Percentiles rank a stretch among this genome's conserved stretches.
These are phyloP conservation scores for Oropetium thomaeum DNA, from an alignment of 176 grass and related monocot species.

Conservation along the genomic window DNA sequence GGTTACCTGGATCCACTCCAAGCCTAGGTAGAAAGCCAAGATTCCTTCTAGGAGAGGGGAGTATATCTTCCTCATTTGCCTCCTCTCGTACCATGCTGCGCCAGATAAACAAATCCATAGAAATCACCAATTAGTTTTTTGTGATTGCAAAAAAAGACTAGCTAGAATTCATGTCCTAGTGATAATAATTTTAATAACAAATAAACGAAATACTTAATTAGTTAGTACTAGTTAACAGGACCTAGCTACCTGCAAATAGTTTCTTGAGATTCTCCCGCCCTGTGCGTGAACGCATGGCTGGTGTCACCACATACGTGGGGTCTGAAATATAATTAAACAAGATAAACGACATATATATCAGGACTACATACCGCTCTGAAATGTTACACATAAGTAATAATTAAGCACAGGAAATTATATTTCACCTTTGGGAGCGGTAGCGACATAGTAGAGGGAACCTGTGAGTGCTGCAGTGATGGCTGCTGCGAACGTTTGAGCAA, in stretches of 20 bases:
- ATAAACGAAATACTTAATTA: too few species aligned
- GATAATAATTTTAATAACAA: too few species aligned
- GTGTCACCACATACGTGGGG: slow-evolving; percentile 89
- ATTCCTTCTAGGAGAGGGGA: slow-evolving; percentile 93
- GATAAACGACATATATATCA: background rate
- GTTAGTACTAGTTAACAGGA: too few species aligned
- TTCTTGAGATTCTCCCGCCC: slow-evolving; percentile 59
- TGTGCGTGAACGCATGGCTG: slow-evolving; percentile 53
- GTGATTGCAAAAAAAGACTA: too few species aligned
- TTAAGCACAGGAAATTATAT: too few species aligned
- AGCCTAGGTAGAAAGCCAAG: slow-evolving; percentile 89
- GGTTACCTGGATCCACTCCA: slow-evolving; percentile 81
- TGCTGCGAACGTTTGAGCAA: slow-evolving; percentile 93
- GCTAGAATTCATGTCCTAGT: too few species aligned
- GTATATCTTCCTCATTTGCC: slow-evolving; percentile 98
- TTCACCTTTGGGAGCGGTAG: slow-evolving; percentile 78
- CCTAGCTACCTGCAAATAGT: slow-evolving; percentile 86
- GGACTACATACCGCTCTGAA: too few species aligned
- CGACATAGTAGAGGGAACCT: slow-evolving; percentile 83
- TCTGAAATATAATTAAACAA: too few species aligned
- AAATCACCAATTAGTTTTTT: background rate
- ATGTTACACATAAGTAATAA: too few species aligned
- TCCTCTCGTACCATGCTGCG: slow-evolving; percentile 79
- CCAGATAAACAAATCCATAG: slow-evolving; percentile 23
- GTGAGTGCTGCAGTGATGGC: slow-evolving; percentile 89